Evolutionary conservation across 2,329 filamentous ascomycete genomes (phyloP).

Genomic region (Colletotrichum salicis): DNA sequence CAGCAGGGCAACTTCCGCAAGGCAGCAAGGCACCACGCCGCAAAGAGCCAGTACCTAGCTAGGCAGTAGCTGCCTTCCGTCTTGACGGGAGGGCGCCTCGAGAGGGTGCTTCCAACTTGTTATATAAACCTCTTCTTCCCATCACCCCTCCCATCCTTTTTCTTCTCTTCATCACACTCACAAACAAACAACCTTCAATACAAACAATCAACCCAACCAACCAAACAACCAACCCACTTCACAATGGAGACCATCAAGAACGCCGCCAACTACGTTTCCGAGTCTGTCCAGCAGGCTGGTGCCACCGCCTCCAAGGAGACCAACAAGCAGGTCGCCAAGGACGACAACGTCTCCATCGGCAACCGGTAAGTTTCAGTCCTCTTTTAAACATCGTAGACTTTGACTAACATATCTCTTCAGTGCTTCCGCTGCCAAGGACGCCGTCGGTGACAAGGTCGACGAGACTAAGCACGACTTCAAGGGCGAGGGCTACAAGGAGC

Average conservation of each 20-base stretch:
- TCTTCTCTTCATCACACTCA: constrained; percentile 36
- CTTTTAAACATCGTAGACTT: not conserved
- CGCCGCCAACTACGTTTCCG: constrained; percentile 75
- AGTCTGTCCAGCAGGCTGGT: constrained; percentile 68
- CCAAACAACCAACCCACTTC: constrained; percentile 39
- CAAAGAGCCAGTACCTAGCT: not conserved
- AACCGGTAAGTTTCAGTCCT: constrained; percentile 59
- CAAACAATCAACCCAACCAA: constrained; percentile 37
- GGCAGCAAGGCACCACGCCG: constrained; percentile 23
- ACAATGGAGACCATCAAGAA: constrained; percentile 67
- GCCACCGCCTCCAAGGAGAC: constrained; percentile 71
- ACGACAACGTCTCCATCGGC: constrained; percentile 60
- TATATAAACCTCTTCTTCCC: constrained; percentile 41
- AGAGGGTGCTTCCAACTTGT: constrained; percentile 26
- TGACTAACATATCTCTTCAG: constrained; percentile 47
- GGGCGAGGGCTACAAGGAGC: constrained; percentile 54
- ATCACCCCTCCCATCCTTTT: constrained; percentile 12
- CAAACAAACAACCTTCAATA: constrained; percentile 41
- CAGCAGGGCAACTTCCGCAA: constrained; percentile 27
- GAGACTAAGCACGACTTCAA: constrained; percentile 54
- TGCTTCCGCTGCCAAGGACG: constrained; percentile 60
- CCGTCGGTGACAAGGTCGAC: constrained; percentile 56
- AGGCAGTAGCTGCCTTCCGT: constrained; percentile 19
- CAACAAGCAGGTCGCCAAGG: constrained; percentile 77
- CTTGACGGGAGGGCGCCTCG: constrained; percentile 3